Evolutionary conservation across 192 early-diverging fungal species (phyloP).

Genomic region (Entrophospora sp.): DNA sequence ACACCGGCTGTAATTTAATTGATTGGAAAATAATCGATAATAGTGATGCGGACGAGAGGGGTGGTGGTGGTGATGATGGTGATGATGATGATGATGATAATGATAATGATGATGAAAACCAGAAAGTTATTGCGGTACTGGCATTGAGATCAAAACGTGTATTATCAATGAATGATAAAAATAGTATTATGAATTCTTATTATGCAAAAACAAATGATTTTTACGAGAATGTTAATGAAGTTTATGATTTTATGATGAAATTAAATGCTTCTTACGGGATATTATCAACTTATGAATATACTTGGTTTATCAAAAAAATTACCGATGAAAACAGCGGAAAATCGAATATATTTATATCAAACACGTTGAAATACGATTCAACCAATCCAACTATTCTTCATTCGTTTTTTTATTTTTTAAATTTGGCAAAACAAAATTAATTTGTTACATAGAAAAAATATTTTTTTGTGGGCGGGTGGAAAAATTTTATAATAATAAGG

Average conservation of each 20-base stretch:
- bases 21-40: background rate
- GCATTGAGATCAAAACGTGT: background rate
- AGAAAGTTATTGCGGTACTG: background rate
- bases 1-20: background rate
- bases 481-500: no score
- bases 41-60: background rate
- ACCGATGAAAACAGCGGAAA: background rate
- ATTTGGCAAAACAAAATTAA: constrained; percentile 17
- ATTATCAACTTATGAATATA: constrained; percentile 20
- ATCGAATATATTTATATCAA: constrained; percentile 3
- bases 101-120: no score
- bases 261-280: constrained; percentile 20
- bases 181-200: background rate
- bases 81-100: no score
- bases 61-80: background rate
- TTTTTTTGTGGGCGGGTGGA: no score
- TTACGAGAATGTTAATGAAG: constrained; percentile 1
- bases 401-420: constrained; percentile 20
- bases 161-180: background rate
- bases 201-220: background rate
- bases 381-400: constrained; percentile 22
- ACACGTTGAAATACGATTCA: background rate
- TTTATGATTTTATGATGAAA: constrained; percentile 24
- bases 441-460: no score
- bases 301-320: constrained; percentile 24